Base-by-base conservation (phyloP, 495 filamentous ascomycete genomes). In the Neurospora intermedia region DNA sequence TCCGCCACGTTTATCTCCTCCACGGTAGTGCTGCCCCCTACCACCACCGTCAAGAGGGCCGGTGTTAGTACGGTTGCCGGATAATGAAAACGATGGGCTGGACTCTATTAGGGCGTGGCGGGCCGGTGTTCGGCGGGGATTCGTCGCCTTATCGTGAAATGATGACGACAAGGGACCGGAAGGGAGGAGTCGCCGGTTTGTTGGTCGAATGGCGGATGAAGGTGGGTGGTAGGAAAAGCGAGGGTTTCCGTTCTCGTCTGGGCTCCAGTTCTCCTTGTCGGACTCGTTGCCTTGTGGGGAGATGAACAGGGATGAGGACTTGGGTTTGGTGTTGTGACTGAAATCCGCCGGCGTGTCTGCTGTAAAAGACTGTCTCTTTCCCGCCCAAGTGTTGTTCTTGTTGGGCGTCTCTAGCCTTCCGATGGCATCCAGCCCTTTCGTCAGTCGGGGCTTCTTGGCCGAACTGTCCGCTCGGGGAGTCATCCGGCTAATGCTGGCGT, bases 231-330 rank as follows among this genome's bases (percentile, higher is more conserved):
- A 72, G 76, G 80, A 82, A 48, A 74, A 78, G 39, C 71, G 75
- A 27, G 81, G 70, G 82, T 85, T 77, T 81, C 89, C 77, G 73
- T 85, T 78, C 84, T 84, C 73, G 79, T 85, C 74, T 71, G 85
- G 75, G 69, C 90, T 87, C 93, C 92, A 96, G 79, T 98, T 98
- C 82, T 98, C 94, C 80, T 98, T 98, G 77, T 98, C 94, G 2
- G 93, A 96, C 71, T 97, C 94, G 46, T 90, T 74, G 43, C 80
- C 82, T 2, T 80, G 79, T 0, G 78, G 76, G 42, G 78, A 78
- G 11, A 79, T 54, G 31, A 80, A 75, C 40, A 75, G 73, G n/a
- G 78, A 78, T 7, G 79, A 72, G 9, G 79, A 72, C 23, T 80
- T 78, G 85, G 73, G 76, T 74, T 82, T 90, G 74, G 79, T 81